phyloP scores from a whole-genome alignment of 495 filamentous ascomycete genomes.

The Oidiodendron maius region DNA sequence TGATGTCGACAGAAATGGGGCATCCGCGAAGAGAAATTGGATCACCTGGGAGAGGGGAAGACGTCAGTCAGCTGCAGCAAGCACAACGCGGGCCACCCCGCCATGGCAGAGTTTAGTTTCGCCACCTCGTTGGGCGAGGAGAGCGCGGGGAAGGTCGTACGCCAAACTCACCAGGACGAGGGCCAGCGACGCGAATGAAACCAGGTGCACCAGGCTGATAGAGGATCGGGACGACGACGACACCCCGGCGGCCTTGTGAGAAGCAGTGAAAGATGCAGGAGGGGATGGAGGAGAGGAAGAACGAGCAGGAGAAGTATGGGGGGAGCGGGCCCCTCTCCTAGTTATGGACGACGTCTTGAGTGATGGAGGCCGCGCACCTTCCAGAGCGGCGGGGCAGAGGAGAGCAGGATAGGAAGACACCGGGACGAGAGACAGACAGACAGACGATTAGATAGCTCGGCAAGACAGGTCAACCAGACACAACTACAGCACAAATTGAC shows the following conservation, averaged over 20 bases:
- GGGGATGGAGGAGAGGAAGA: slow-evolving; percentile 2
- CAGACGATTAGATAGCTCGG: no score
- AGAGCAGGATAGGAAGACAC: slow-evolving; percentile 13
- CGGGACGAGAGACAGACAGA: no score
- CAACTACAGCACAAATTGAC: no score
- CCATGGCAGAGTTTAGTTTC: no score
- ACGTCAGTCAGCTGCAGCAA: no score
- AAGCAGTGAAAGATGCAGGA: slow-evolving; percentile 7
- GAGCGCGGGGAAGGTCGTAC: not conserved
- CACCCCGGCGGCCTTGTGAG: no score
- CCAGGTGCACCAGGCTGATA: slow-evolving; percentile 28
- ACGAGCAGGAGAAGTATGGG: slow-evolving; percentile 11
- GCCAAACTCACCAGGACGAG: slow-evolving; percentile 43
- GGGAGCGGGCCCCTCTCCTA: slow-evolving; percentile 20
- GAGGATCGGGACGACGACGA: slow-evolving; percentile 17
- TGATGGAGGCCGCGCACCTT: no score
- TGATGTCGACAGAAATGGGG: slow-evolving; percentile 8
- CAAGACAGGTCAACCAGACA: no score
- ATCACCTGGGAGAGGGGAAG: slow-evolving; percentile 8
- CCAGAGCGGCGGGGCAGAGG: no score
- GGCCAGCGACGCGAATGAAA: slow-evolving; percentile 35
- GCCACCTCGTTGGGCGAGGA: not conserved
- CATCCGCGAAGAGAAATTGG: slow-evolving; percentile 18
- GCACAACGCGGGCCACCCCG: no score
- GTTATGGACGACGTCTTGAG: slow-evolving; percentile 23